Base-by-base conservation (phyloP, 2,329 filamentous ascomycete species). In the Cladosporium sp. region DNA sequence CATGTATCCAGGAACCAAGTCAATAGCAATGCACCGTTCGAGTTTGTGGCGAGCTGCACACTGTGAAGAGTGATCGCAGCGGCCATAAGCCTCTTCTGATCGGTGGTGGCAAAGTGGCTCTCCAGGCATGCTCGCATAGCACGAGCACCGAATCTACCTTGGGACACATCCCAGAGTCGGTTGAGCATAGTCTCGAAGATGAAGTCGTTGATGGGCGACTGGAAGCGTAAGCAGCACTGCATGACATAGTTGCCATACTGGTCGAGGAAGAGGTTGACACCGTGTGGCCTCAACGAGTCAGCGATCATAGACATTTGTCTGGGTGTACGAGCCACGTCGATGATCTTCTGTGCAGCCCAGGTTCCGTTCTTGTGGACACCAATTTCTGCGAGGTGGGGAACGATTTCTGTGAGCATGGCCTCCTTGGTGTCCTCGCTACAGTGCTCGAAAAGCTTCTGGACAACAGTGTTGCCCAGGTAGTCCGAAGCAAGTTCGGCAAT, bases 1-100 rank as follows among this genome's bases (percentile, higher is more conserved):
- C 95, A 99, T 1, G 95, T 98, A 76, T 99, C 95, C 65, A 99
- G 84, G 84, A 98, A 96, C 95, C 95, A 99, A 12, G 95, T 99
- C 71, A 99, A 82, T 26, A 99, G 85, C 59, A 99, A 83, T 51
- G 95, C 95, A 36, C 95, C 95, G 73, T 99, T 99, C 58, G 93
- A 91, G 76, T 97, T 98, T 59, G 94, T 97, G 11, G 95, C 94
- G 68, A 99, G 86, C 80, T 97, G 93, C 30, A 97, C 94, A 74
- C 94, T 97, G 82, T 98, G 93, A 51, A 98, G 84, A n/a, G 94
- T 92, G 78, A 99, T 97, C 8, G 92, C 90, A 64, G 94, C 93
- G 18, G 95, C 95, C 72, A 99, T 87, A 88, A 97, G 91, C 67
- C 93, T 87, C 80, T 98, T 95, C 81, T 98, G 95, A 71, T 97